A percentile compares a stretch with the other conserved stretches of the same genome.
These are phyloP conservation scores for Lactifluus subvellereus DNA, from an alignment of 768 basidiomycete species.

Conservation along the genomic window DNA sequence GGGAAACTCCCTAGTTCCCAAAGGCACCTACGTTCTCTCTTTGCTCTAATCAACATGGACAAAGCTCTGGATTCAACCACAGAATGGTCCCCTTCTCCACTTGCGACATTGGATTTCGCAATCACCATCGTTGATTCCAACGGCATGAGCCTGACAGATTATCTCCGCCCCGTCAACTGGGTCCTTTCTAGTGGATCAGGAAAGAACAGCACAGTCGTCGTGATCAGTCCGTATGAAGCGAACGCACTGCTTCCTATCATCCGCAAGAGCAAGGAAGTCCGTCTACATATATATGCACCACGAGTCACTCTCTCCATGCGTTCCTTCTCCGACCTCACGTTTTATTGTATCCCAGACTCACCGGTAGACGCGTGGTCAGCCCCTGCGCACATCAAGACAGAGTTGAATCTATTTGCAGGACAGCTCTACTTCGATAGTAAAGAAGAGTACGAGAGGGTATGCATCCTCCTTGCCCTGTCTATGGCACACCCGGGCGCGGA, in stretches of 20 bases:
- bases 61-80: background rate
- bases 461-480: background rate
- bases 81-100: constrained; percentile 1
- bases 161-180: background rate
- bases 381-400: background rate
- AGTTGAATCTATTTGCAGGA: constrained; percentile 9
- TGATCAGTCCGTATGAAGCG: too few relatives aligned
- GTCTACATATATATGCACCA: constrained; percentile 14
- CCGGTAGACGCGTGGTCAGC: background rate
- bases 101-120: background rate
- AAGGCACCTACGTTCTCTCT: background rate
- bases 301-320: constrained; percentile 5
- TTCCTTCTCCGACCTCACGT: constrained; percentile 15
- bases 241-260: too few relatives aligned
- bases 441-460: constrained; percentile 1
- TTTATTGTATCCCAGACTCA: background rate
- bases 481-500: constrained; percentile 1
- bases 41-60: background rate
- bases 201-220: too few relatives aligned
- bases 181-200: too few relatives aligned
- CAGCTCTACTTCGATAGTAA: constrained; percentile 14
- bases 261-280: background rate
- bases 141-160: background rate
- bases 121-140: background rate
- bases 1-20: background rate